Percentiles rank a stretch among this genome's conserved stretches.
Evolutionary conservation across 2,329 filamentous ascomycete species (phyloP).

Genomic region (Scolecobasidium constrictum): DNA sequence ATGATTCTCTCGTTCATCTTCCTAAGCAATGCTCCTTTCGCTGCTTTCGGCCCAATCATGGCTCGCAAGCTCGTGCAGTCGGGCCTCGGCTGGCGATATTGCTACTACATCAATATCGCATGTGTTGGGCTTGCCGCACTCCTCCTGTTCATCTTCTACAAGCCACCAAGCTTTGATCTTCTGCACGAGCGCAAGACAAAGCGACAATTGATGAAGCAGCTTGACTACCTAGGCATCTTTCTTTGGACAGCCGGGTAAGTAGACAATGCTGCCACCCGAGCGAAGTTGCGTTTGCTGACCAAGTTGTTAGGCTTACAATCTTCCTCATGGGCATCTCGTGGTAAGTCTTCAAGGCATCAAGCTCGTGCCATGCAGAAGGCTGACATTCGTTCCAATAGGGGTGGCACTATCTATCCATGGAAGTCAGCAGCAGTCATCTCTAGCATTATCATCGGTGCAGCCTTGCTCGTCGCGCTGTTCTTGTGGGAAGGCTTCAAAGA

Average conservation of each 20-base stretch:
- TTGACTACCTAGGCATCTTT: slow-evolving; percentile 35
- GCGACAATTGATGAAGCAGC: slow-evolving; percentile 27
- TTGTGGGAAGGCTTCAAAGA: slow-evolving; percentile 21
- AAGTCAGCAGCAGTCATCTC: slow-evolving; percentile 6
- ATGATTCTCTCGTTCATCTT: slow-evolving; percentile 16
- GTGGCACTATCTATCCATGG: slow-evolving; percentile 18
- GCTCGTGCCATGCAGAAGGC: no score
- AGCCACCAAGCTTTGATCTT: slow-evolving; percentile 31
- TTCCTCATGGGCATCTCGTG: slow-evolving; percentile 38
- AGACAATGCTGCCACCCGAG: slow-evolving; percentile 13
- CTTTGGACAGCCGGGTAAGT: slow-evolving; percentile 11
- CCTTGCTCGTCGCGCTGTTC: slow-evolving; percentile 24
- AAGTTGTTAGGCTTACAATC: slow-evolving; percentile 30
- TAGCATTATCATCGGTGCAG: slow-evolving; percentile 24
- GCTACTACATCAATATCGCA: slow-evolving; percentile 38
- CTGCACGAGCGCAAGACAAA: slow-evolving; percentile 28
- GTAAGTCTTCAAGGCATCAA: no score
- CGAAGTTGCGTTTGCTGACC: slow-evolving; percentile 14
- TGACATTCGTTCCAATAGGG: slow-evolving; percentile 31
- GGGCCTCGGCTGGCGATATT: slow-evolving; percentile 36
- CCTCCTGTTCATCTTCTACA: slow-evolving; percentile 35
- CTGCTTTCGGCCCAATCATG: slow-evolving; percentile 36
- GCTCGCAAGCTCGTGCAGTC: slow-evolving; percentile 36
- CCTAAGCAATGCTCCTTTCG: slow-evolving; percentile 15
- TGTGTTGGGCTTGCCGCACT: slow-evolving; percentile 27